phyloP scores from a whole-genome alignment of 345 rosid species.

The Citrus trifoliata region DNA sequence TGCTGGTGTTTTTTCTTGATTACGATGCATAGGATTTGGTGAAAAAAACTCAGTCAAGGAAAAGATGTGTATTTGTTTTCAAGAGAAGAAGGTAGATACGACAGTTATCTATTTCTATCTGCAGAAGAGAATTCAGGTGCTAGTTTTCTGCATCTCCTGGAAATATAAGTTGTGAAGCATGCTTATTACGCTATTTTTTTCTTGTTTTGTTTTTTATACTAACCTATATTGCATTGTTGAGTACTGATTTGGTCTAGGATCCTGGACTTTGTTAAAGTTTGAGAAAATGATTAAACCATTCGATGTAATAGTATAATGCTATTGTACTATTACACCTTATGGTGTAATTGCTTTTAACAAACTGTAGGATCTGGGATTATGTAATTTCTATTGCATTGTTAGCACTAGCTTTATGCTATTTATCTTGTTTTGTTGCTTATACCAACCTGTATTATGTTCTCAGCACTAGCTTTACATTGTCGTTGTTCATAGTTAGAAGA shows the following conservation, averaged over 20 bases:
- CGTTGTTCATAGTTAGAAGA: too few relatives aligned
- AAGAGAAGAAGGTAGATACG: constrained; percentile 17
- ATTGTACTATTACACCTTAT: too few relatives aligned
- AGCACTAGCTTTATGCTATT: neutral
- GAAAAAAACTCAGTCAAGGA: neutral
- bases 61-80: neutral
- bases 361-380: too few relatives aligned
- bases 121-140: constrained; percentile 37
- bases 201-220: neutral
- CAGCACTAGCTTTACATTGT: too few relatives aligned
- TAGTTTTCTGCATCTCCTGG: constrained; percentile 26
- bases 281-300: too few relatives aligned
- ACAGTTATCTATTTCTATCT: constrained; percentile 28
- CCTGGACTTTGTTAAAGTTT: too few relatives aligned
- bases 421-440: too few relatives aligned
- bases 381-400: neutral
- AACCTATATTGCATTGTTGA: neutral
- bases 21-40: constrained; percentile 15
- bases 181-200: neutral
- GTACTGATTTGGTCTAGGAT: too few relatives aligned
- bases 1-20: neutral
- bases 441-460: too few relatives aligned
- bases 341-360: too few relatives aligned
- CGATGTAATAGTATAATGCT: too few relatives aligned
- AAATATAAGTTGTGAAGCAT: constrained; percentile 25